Evolutionary conservation across 108 stramenopile species (phyloP).

Genomic region (Seminavis robusta): DNA sequence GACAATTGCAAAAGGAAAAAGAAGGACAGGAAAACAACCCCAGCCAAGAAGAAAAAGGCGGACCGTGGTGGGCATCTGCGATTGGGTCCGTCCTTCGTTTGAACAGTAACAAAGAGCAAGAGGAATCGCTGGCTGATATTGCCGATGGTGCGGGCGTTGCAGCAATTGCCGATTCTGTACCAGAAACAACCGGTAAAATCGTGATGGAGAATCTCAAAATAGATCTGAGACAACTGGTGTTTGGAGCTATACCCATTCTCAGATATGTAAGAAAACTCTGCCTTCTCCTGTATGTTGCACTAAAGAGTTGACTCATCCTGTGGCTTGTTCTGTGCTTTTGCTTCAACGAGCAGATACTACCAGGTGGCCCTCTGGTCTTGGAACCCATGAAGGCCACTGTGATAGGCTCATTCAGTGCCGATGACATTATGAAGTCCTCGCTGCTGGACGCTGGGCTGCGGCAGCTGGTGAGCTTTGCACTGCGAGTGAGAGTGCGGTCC

Average conservation of each 20-base stretch:
- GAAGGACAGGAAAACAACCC: constrained; percentile 15
- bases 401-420: constrained; percentile 67
- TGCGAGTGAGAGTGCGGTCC: constrained; percentile 64
- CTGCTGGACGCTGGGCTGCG: constrained; percentile 70
- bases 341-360: constrained; percentile 59
- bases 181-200: constrained; percentile 52
- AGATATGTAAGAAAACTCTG: too few relatives aligned
- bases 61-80: background rate
- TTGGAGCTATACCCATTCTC: constrained; percentile 68
- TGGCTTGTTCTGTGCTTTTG: background rate
- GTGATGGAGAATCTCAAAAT: constrained; percentile 68
- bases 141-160: constrained; percentile 31
- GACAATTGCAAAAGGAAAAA: constrained; percentile 27
- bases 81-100: background rate
- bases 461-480: constrained; percentile 68
- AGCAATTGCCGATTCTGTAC: constrained; percentile 28
- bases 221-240: constrained; percentile 71
- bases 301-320: too few relatives aligned
- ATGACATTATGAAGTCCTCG: constrained; percentile 79
- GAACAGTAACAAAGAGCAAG: too few relatives aligned
- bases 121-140: too few relatives aligned
- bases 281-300: too few relatives aligned
- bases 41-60: background rate
- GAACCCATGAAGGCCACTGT: constrained; percentile 82
- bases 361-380: constrained; percentile 80